Base-by-base conservation (phyloP, 768 basidiomycete species). In the Floccularia luteovirens region DNA sequence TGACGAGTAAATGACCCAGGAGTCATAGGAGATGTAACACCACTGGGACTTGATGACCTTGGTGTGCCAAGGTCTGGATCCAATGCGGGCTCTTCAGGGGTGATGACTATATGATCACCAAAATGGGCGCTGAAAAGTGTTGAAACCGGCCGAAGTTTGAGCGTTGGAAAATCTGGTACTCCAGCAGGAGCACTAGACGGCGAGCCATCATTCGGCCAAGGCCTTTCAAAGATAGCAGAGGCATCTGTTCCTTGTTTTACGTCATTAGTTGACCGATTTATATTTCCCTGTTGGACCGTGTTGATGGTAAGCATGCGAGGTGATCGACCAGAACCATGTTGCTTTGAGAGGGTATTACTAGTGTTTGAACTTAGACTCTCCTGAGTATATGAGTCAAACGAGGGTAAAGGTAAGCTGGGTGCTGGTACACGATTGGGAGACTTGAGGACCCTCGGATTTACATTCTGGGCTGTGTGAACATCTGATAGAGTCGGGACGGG, bases 111-210 rank as follows among this genome's bases (percentile, higher is more conserved):
- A 36, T 72, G 66, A 22, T 72, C 69, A 6, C 70, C 66, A 50
- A 89, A 84, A 20, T 83, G 77, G 7, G 75, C 63, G 51, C 82
- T 82, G 56, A 90, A 90, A 31, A 81, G 64, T 1, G 79, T 77
- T 16, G 88, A 90, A 13, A 89, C 67, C 2, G 87, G 87, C 12
- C 88, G 74, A 38, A 90, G 60, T 49, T 75, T 78, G 34, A 90
- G 68, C 2, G 73, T 63, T 8, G 80, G 70, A 50, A 89, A 90
- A 38, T 77, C 74, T 1, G 70, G 60, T 6, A 75, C 67, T 32
- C 72, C 64, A 16, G 84, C 69, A 2, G 85, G 86, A 20, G 84
- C 84, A 49, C 80, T 85, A 47, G 71, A 72, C 1, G 80, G 69
- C 19, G 51, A 41, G 23, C 38, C 39, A 19, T 56, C 50, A 24